phyloP scores from a whole-genome alignment of 2,329 filamentous ascomycete species.

The Tolypocladium pustulatum region DNA sequence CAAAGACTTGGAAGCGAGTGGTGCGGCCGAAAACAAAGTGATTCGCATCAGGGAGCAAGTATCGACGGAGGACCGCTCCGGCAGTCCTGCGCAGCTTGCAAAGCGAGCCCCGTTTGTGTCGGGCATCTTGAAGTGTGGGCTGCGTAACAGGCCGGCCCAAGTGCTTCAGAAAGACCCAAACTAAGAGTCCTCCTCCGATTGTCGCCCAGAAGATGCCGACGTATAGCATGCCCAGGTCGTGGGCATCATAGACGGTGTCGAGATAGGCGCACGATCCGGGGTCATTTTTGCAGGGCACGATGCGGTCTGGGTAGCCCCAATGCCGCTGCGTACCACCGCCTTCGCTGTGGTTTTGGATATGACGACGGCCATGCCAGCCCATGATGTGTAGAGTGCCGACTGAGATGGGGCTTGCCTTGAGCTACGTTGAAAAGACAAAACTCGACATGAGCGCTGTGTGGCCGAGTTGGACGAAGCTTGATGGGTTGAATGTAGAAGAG shows the following conservation, averaged over 20 bases:
- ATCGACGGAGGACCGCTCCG: conserved; percentile 30
- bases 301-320: conserved; percentile 37
- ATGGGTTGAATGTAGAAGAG: neutral
- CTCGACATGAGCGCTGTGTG: neutral
- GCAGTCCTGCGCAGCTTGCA: conserved; percentile 24
- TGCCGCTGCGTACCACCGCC: conserved; percentile 26
- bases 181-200: conserved; percentile 29
- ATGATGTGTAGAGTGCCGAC: neutral
- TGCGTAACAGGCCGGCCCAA: conserved; percentile 12
- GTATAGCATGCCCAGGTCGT: conserved; percentile 40
- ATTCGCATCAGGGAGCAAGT: conserved; percentile 51
- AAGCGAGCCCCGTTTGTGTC: conserved; percentile 7
- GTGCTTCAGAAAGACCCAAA: conserved; percentile 25
- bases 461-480: neutral
- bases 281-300: conserved; percentile 34
- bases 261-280: conserved; percentile 38
- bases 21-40: conserved; percentile 53
- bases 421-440: neutral
- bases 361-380: conserved; percentile 14
- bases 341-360: conserved; percentile 31
- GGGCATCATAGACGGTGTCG: conserved; percentile 37
- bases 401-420: neutral
- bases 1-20: conserved; percentile 55
- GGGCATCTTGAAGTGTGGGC: conserved; percentile 6
- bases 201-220: conserved; percentile 38